These are phyloP conservation scores for Phragmites australis DNA, from an alignment of 176 grass and related monocot genomes.

Conservation along the genomic window DNA sequence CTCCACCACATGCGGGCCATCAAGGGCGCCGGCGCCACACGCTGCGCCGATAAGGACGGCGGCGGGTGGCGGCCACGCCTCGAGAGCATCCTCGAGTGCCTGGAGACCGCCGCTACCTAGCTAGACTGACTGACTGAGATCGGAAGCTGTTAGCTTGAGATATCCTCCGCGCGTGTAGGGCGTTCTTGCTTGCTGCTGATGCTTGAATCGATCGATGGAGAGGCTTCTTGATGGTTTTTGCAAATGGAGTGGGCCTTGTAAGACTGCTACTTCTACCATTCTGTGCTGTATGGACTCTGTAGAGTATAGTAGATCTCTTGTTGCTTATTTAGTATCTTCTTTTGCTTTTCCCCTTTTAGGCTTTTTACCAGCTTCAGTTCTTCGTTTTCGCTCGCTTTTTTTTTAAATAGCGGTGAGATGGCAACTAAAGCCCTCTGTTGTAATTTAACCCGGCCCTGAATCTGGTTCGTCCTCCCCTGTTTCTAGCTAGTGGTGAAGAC, in stretches of 20 bases:
- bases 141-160: neutral
- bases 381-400: neutral
- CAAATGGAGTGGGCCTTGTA: neutral
- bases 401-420: conserved; percentile 30
- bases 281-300: too few relatives aligned
- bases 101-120: neutral
- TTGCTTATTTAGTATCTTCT: neutral
- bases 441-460: conserved; percentile 11
- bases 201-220: neutral
- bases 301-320: neutral
- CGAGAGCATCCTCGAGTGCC: conserved; percentile 55
- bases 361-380: neutral
- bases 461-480: neutral
- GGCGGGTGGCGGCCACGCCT: conserved; percentile 45
- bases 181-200: too few relatives aligned
- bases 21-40: neutral
- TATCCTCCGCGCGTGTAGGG: neutral
- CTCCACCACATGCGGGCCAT: conserved; percentile 47
- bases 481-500: neutral
- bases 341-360: neutral
- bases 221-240: neutral
- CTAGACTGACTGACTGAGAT: neutral
- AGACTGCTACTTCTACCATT: too few relatives aligned
- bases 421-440: neutral
- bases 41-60: neutral